Percentiles rank a stretch among this genome's conserved stretches.
Evolutionary conservation across 202 grass and related monocot genomes (phyloP).

Genomic region (Alloteropsis angusta): DNA sequence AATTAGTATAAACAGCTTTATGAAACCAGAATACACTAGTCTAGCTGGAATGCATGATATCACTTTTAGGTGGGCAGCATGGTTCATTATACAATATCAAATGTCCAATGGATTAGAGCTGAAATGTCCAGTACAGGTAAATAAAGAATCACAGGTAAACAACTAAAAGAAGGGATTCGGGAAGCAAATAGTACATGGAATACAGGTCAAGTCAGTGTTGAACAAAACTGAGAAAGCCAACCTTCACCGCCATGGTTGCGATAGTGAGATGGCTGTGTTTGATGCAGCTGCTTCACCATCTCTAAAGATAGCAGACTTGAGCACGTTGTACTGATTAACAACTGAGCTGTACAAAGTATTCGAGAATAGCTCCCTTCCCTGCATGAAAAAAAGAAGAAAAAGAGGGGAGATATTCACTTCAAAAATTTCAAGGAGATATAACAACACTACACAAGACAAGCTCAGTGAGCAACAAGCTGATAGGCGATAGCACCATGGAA

Average conservation of each 20-base stretch:
- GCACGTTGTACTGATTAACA: conserved; percentile 61
- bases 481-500: conserved; percentile 9
- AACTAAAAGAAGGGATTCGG: conserved; percentile 4
- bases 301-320: conserved; percentile 69
- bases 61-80: not conserved
- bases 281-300: conserved; percentile 38
- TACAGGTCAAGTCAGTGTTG: not conserved
- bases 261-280: conserved; percentile 50
- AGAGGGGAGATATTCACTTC: not conserved
- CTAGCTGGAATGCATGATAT: not conserved
- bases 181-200: not conserved
- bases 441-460: not conserved
- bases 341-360: conserved; percentile 57
- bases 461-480: not conserved
- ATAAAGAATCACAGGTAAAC: not conserved
- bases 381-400: conserved; percentile 25
- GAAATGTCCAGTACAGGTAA: not conserved
- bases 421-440: not conserved
- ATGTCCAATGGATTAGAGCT: not conserved
- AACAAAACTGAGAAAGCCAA: conserved; percentile 27
- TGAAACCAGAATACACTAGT: not conserved
- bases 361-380: conserved; percentile 64
- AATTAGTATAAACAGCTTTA: not conserved
- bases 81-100: not conserved
- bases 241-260: conserved; percentile 70